Conservation (phyloP, 2,329 filamentous ascomycete genomes). For the Ophiobolus disseminans region DNA sequence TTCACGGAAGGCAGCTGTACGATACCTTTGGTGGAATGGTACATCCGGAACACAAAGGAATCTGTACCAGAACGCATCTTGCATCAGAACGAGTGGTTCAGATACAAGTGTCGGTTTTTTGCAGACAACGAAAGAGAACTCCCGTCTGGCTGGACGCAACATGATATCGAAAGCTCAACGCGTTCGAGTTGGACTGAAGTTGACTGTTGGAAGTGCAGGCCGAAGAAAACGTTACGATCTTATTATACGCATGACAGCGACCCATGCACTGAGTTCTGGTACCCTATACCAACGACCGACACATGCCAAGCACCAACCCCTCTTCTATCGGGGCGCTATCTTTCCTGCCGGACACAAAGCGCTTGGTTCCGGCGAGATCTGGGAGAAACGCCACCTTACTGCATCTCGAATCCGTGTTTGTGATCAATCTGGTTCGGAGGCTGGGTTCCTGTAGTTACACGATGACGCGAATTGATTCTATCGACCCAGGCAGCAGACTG, state of each 20-base stretch:
- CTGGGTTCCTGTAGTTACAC: neutral
- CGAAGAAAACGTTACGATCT: too few species aligned
- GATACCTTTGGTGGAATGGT: neutral
- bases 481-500: too few species aligned
- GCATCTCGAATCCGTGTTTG: neutral
- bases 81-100: neutral
- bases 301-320: neutral
- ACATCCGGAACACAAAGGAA: neutral
- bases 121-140: neutral
- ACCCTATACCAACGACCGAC: neutral
- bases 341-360: neutral
- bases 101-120: neutral
- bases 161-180: neutral
- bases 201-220: too few species aligned
- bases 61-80: neutral
- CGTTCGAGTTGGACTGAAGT: neutral
- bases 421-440: neutral
- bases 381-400: neutral
- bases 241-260: neutral
- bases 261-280: neutral
- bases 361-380: neutral
- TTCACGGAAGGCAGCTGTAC: too few species aligned
- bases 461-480: neutral
- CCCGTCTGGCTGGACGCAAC: neutral
- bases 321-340: neutral